Conservation (phyloP, 1,139 yeast genomes). For the Candida labiduridarum region DNA sequence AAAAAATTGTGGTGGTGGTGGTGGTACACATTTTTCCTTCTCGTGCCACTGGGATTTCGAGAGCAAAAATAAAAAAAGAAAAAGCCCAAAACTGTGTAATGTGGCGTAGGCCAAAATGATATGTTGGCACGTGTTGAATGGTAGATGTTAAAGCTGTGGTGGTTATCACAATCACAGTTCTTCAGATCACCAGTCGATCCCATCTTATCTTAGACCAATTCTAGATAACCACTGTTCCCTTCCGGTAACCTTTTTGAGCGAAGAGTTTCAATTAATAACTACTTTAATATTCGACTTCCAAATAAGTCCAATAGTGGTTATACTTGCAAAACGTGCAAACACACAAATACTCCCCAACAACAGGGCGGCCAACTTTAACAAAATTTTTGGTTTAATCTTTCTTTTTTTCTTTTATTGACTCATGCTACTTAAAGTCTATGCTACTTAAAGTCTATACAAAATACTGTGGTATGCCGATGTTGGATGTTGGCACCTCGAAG, state of each 20-base stretch:
- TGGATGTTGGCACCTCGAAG: too few relatives aligned
- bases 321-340: background rate
- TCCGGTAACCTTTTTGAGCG: background rate
- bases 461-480: too few relatives aligned
- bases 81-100: conserved; percentile 1
- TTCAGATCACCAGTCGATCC: background rate
- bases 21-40: background rate
- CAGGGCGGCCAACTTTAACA: too few relatives aligned
- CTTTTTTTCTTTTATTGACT: too few relatives aligned
- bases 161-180: background rate
- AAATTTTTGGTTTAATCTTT: too few relatives aligned
- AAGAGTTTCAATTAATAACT: background rate
- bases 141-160: background rate
- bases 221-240: background rate
- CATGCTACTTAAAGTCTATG: too few relatives aligned
- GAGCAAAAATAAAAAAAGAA: background rate
- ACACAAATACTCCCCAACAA: too few relatives aligned
- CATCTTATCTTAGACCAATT: background rate
- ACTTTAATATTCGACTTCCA: background rate
- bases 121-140: background rate
- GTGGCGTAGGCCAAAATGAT: conserved; percentile 1
- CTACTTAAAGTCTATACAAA: too few relatives aligned
- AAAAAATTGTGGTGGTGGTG: conserved; percentile 2
- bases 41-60: background rate
- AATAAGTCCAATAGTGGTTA: background rate